Evolutionary conservation across 176 grass and related monocot genomes (phyloP).

Genomic region (Puccinellia tenuiflora): DNA sequence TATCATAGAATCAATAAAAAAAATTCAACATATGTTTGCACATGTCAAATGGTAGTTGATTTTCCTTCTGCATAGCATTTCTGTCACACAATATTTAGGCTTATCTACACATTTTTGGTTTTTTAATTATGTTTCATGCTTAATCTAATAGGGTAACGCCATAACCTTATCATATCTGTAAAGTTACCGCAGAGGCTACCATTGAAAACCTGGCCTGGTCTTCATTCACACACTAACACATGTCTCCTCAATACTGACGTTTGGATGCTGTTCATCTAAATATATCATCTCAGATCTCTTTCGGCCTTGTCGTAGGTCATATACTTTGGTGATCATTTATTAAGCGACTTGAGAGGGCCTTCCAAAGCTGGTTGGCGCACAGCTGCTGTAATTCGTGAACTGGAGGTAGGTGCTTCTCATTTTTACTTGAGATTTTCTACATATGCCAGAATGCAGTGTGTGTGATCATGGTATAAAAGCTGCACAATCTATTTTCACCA

Average conservation of each 20-base stretch:
- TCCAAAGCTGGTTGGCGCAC: slow-evolving; percentile 99
- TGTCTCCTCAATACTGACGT: neutral
- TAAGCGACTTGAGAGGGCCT: slow-evolving; percentile 94
- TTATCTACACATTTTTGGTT: neutral
- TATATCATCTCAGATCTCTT: slow-evolving; percentile 22
- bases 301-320: slow-evolving; percentile 59
- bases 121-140: slow-evolving; percentile 18
- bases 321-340: slow-evolving; percentile 98
- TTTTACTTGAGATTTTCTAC: neutral
- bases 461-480: slow-evolving; percentile 11
- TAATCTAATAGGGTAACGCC: slow-evolving; percentile 5
- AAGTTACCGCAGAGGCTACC: neutral
- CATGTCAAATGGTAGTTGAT: neutral
- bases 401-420: slow-evolving; percentile 51
- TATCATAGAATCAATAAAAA: too few relatives aligned
- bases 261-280: neutral
- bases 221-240: slow-evolving; percentile 13
- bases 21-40: neutral
- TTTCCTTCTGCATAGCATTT: neutral
- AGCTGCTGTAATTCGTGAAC: slow-evolving; percentile 91
- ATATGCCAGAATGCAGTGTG: neutral
- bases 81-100: neutral
- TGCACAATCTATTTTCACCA: neutral
- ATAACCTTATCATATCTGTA: slow-evolving; percentile 11
- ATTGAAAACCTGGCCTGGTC: neutral